Conservation (phyloP, 148 eudicot species). For the Cornus kousa region DNA sequence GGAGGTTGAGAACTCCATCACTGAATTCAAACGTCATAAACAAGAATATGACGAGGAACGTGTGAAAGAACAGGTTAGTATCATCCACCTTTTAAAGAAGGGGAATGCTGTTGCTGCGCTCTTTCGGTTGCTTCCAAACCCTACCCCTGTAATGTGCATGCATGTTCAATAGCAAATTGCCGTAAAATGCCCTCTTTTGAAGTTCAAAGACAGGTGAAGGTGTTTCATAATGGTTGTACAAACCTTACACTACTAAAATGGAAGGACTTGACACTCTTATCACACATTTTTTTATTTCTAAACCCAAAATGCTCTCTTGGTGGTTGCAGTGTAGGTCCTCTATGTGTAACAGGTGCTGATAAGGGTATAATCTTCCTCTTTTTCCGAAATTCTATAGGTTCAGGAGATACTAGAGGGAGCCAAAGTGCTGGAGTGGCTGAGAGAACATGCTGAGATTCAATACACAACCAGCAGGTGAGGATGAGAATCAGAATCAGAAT, state of each 20-base stretch:
- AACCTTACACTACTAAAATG: background rate
- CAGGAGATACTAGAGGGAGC: conserved; percentile 93
- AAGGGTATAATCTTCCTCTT: background rate
- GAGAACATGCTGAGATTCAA: conserved; percentile 66
- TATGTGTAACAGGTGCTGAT: background rate
- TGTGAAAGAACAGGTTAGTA: conserved; percentile 66
- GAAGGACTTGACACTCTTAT: background rate
- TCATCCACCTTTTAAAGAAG: background rate
- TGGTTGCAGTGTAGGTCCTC: background rate
- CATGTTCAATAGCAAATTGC: background rate
- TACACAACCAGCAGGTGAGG: conserved; percentile 33
- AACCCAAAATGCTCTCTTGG: background rate
- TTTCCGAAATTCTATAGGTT: conserved; percentile 41
- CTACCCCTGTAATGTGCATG: background rate
- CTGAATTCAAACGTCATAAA: conserved; percentile 70
- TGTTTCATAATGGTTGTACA: background rate
- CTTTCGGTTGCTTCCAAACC: background rate
- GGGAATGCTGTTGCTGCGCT: background rate
- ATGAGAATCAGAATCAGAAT: background rate
- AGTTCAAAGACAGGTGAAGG: background rate
- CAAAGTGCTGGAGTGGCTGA: conserved; percentile 93
- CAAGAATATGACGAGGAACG: conserved; percentile 93
- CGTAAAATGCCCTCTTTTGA: background rate
- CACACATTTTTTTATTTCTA: background rate
- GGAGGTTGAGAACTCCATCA: conserved; percentile 84